Percentiles rank a stretch among this genome's conserved stretches.
Evolutionary conservation across 129 eudicot genomes (phyloP).

Genomic region (Gnaphalium uliginosum): DNA sequence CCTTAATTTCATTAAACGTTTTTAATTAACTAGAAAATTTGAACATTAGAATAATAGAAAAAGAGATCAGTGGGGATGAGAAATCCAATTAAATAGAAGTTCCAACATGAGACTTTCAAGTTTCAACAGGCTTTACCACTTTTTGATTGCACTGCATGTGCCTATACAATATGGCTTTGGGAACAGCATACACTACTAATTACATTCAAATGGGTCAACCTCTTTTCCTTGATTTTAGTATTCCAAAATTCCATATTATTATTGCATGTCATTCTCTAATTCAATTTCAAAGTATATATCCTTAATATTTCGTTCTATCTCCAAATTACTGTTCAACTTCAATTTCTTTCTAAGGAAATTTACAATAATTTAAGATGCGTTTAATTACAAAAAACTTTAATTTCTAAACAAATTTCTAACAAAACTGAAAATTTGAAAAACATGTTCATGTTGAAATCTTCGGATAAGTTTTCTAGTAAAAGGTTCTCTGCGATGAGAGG

Average conservation of each 20-base stretch:
- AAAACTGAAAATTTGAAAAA: too few species aligned
- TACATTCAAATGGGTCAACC: conserved; percentile 62
- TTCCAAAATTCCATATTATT: conserved; percentile 48
- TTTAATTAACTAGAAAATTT: too few species aligned
- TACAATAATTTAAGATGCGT: too few species aligned
- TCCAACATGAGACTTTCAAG: conserved; percentile 45
- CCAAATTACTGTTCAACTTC: not conserved
- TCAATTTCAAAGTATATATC: too few species aligned
- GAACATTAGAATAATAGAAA: not conserved
- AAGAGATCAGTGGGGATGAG: conserved; percentile 40
- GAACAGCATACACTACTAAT: conserved; percentile 59
- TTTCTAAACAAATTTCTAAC: too few species aligned
- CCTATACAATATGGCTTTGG: conserved; percentile 50
- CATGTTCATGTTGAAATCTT: too few species aligned
- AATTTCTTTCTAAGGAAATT: too few species aligned
- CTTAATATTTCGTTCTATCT: too few species aligned
- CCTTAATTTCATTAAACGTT: too few species aligned
- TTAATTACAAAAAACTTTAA: too few species aligned
- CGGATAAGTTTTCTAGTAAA: too few species aligned
- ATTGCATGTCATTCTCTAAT: conserved; percentile 44
- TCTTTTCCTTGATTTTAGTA: conserved; percentile 52
- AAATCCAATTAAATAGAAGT: conserved; percentile 41
- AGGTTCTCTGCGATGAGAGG: too few species aligned
- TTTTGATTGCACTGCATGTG: conserved; percentile 63
- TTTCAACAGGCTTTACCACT: conserved; percentile 26